Percentiles rank a stretch among this genome's conserved stretches.
These are phyloP conservation scores for Triangularia setosa DNA, from an alignment of 2,329 filamentous ascomycete species.

Conservation along the genomic window DNA sequence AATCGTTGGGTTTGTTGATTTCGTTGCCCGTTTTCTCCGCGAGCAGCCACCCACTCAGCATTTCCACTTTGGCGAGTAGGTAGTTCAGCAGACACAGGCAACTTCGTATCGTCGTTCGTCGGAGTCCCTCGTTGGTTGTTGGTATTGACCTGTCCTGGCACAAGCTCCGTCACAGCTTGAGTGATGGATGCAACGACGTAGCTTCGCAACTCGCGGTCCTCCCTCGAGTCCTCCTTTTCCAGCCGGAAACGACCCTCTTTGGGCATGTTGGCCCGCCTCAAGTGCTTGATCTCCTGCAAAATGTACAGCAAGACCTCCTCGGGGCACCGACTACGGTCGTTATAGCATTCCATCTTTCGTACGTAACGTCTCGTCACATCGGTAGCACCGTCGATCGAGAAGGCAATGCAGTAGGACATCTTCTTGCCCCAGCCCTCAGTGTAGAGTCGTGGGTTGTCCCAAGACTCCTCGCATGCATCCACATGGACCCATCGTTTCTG, in stretches of 20 bases:
- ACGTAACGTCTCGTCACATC: slow-evolving; percentile 66
- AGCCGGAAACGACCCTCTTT: slow-evolving; percentile 81
- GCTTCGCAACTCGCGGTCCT: slow-evolving; percentile 70
- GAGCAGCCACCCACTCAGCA: slow-evolving; percentile 35
- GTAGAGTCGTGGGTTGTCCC: slow-evolving; percentile 91
- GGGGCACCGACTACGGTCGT: slow-evolving; percentile 73
- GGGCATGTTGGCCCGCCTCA: slow-evolving; percentile 76
- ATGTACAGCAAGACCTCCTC: slow-evolving; percentile 91
- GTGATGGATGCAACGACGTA: slow-evolving; percentile 72
- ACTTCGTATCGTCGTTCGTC: slow-evolving; percentile 51
- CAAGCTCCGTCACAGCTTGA: slow-evolving; percentile 65
- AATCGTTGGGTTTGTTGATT: slow-evolving; percentile 20
- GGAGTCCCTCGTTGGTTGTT: slow-evolving; percentile 27
- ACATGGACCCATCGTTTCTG: slow-evolving; percentile 95
- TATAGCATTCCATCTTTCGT: slow-evolving; percentile 67
- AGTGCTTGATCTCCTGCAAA: slow-evolving; percentile 82
- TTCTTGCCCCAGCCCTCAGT: slow-evolving; percentile 94
- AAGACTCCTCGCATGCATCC: slow-evolving; percentile 88
- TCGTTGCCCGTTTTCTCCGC: slow-evolving; percentile 32
- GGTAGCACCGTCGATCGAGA: slow-evolving; percentile 79
- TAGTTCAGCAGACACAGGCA: slow-evolving; percentile 51
- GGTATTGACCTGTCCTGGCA: slow-evolving; percentile 43
- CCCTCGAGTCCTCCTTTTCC: slow-evolving; percentile 73
- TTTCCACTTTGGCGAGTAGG: slow-evolving; percentile 41
- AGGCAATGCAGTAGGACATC: slow-evolving; percentile 95